Evolutionary conservation across 306 rosid species (phyloP).

Genomic region (Erythrophleum fordii): DNA sequence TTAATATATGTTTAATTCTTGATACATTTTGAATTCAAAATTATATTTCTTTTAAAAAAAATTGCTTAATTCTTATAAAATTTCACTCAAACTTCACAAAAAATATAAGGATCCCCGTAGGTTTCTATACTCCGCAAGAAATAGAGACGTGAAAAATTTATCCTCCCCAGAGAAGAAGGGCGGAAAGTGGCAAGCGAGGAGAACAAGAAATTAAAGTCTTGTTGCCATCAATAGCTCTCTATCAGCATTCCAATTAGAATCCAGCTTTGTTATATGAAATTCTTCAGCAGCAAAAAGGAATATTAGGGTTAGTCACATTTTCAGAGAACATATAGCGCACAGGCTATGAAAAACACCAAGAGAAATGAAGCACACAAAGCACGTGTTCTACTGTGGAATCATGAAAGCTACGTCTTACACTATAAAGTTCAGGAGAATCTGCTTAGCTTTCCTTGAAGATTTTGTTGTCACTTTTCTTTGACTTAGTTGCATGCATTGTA

Average conservation of each 20-base stretch:
- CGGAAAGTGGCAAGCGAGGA: not conserved
- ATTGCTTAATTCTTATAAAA: too few relatives aligned
- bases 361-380: slow-evolving; percentile 26
- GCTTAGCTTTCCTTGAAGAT: not conserved
- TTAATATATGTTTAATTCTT: too few relatives aligned
- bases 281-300: not conserved
- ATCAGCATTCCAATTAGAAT: not conserved
- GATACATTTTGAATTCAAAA: too few relatives aligned
- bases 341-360: not conserved
- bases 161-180: too few relatives aligned
- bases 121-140: too few relatives aligned
- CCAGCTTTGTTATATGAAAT: not conserved
- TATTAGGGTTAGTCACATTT: not conserved
- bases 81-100: too few relatives aligned
- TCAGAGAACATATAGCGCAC: not conserved
- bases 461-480: slow-evolving; percentile 11
- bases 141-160: too few relatives aligned
- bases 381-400: slow-evolving; percentile 14
- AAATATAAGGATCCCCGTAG: too few relatives aligned
- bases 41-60: too few relatives aligned
- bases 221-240: not conserved
- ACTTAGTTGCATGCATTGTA: not conserved
- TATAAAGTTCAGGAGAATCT: slow-evolving; percentile 33
- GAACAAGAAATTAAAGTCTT: not conserved
- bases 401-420: not conserved